Conservation (phyloP, 1,284 basidiomycete species). For the Schizopora paradoxa region DNA sequence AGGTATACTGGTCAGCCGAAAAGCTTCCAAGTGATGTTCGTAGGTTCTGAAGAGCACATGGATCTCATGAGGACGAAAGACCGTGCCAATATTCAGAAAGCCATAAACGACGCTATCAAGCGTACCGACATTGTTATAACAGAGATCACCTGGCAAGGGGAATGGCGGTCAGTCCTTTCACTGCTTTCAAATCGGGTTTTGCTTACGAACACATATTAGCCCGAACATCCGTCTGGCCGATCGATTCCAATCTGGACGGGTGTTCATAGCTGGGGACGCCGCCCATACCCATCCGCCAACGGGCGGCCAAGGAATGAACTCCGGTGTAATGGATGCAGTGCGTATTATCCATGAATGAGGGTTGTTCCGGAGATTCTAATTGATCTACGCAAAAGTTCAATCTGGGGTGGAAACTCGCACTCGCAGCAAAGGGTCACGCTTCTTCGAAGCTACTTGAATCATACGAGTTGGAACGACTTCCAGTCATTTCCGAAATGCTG, state of each 20-base stretch:
- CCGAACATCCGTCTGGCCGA: constrained; percentile 36
- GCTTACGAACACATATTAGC: constrained; percentile 18
- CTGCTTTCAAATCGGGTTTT: not conserved
- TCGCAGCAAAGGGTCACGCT: constrained; percentile 32
- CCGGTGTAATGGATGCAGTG: constrained; percentile 36
- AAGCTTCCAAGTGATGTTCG: constrained; percentile 5
- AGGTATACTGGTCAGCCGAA: not conserved
- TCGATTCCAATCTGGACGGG: constrained; percentile 30
- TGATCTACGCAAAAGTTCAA: constrained; percentile 28
- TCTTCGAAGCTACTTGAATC: constrained; percentile 29
- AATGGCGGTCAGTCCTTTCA: constrained; percentile 4
- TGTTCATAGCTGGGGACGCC: constrained; percentile 26
- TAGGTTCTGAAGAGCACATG: constrained; percentile 2
- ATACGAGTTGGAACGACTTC: constrained; percentile 34
- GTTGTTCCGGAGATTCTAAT: not conserved
- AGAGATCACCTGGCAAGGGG: constrained; percentile 7
- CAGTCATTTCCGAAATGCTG: constrained; percentile 36
- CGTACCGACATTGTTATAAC: constrained; percentile 4
- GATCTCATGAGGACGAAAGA: not conserved
- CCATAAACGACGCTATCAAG: not conserved
- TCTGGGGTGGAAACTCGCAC: constrained; percentile 38
- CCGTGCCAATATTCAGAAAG: not conserved
- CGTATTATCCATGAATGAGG: constrained; percentile 8
- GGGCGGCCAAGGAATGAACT: constrained; percentile 42
- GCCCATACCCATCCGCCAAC: constrained; percentile 40